These are phyloP conservation scores for Chlorella sp. DNA, from an alignment of 139 green algal genomes.

Conservation along the genomic window DNA sequence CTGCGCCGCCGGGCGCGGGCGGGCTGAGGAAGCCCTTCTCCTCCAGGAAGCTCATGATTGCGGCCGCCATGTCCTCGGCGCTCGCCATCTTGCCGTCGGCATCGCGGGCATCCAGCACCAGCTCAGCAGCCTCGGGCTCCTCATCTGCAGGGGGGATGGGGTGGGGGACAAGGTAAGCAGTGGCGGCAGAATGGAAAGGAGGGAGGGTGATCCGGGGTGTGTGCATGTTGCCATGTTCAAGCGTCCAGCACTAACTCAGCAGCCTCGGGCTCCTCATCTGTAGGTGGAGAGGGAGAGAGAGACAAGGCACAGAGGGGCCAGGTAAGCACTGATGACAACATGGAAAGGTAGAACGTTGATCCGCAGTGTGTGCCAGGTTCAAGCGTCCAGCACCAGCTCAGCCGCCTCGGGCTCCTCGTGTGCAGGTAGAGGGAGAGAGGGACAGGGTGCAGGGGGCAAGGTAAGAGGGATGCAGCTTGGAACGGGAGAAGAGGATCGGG, in stretches of 20 bases:
- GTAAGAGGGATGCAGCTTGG: neutral
- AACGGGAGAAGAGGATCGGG: too few relatives aligned
- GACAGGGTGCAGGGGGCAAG: neutral
- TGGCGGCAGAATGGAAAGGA: neutral
- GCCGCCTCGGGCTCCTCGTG: too few relatives aligned
- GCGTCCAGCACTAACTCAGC: too few relatives aligned
- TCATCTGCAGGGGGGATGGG: conserved; percentile 62
- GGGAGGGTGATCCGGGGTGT: neutral
- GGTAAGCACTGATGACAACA: neutral
- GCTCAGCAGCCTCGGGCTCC: conserved; percentile 82
- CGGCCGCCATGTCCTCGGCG: conserved; percentile 70
- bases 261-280: too few relatives aligned
- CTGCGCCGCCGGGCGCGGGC: neutral
- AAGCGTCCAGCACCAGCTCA: too few relatives aligned
- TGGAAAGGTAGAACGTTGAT: too few relatives aligned
- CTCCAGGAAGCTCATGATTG: conserved; percentile 56
- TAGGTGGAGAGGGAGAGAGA: too few relatives aligned
- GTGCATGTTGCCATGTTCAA: neutral
- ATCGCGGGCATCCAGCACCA: conserved; percentile 80
- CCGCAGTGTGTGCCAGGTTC: too few relatives aligned
- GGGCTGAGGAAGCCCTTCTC: neutral
- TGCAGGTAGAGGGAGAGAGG: too few relatives aligned
- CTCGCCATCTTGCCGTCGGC: conserved; percentile 58
- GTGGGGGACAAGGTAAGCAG: neutral
- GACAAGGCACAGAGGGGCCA: neutral